phyloP scores from a whole-genome alignment of 805 yeast genomes.

The Myxozyma neotropica region DNA sequence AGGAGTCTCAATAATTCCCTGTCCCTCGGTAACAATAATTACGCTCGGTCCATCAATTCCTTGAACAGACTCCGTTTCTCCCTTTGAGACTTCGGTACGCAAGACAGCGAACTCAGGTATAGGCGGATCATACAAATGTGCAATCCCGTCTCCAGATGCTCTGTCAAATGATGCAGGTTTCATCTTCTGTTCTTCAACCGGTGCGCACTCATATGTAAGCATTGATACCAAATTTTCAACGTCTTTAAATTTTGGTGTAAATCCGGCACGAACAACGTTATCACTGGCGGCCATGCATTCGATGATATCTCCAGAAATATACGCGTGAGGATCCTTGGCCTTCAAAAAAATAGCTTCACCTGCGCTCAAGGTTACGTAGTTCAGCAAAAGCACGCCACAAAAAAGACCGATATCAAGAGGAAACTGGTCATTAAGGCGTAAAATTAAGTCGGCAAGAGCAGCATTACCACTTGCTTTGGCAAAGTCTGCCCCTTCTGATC shows the following conservation, averaged over 20 bases:
- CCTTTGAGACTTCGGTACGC: slow-evolving; percentile 64
- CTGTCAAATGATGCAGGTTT: slow-evolving; percentile 55
- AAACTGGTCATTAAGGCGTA: slow-evolving; percentile 80
- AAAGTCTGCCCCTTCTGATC: slow-evolving; percentile 60
- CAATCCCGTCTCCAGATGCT: slow-evolving; percentile 43
- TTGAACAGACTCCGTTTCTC: slow-evolving; percentile 57
- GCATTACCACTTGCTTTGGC: slow-evolving; percentile 48
- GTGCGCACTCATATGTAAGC: slow-evolving; percentile 86
- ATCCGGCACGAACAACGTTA: slow-evolving; percentile 97
- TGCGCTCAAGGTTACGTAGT: slow-evolving; percentile 76
- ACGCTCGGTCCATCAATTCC: slow-evolving; percentile 85
- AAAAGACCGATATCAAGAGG: slow-evolving; percentile 93
- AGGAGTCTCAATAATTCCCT: slow-evolving; percentile 57
- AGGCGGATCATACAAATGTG: slow-evolving; percentile 82
- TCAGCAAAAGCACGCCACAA: slow-evolving; percentile 91
- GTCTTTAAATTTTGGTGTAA: slow-evolving; percentile 99
- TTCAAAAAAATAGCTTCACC: slow-evolving; percentile 97
- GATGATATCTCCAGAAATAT: slow-evolving; percentile 93
- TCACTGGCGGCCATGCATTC: slow-evolving; percentile 99
- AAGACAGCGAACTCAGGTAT: slow-evolving; percentile 95
- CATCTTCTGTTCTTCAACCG: slow-evolving; percentile 94
- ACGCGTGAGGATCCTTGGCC: slow-evolving; percentile 98
- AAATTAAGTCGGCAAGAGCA: slow-evolving; percentile 70
- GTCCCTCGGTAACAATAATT: slow-evolving; percentile 79
- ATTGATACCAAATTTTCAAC: slow-evolving; percentile 84